Conservation (phyloP, 148 eudicot species). For the Diospyros lotus region DNA sequence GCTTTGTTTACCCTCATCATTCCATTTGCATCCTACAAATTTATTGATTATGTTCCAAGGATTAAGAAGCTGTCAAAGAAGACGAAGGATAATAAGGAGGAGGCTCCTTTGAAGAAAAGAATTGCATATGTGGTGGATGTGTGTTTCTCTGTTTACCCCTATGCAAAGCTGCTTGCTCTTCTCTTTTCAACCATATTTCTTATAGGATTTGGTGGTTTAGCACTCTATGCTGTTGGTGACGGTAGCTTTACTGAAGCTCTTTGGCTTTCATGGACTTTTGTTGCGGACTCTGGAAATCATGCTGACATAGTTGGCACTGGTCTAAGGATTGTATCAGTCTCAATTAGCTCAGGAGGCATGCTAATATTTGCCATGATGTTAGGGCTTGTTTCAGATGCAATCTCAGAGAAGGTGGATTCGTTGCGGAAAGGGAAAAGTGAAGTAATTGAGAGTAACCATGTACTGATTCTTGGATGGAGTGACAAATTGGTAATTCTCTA, state of each 20-base stretch:
- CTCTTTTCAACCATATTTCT: slow-evolving; percentile 81
- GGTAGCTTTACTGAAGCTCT: slow-evolving; percentile 76
- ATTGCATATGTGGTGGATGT: slow-evolving; percentile 90
- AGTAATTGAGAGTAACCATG: slow-evolving; percentile 86
- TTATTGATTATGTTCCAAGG: slow-evolving; percentile 56
- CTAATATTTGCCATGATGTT: slow-evolving; percentile 97
- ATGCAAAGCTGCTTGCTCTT: slow-evolving; percentile 91
- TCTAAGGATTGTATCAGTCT: slow-evolving; percentile 81
- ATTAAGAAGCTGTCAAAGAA: slow-evolving; percentile 42
- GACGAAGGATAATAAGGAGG: slow-evolving; percentile 51
- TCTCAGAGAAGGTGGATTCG: slow-evolving; percentile 92
- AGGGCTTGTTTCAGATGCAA: slow-evolving; percentile 96
- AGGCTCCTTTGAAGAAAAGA: slow-evolving; percentile 76
- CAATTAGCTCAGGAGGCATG: slow-evolving; percentile 92
- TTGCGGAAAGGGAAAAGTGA: slow-evolving; percentile 94
- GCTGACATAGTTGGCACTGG: slow-evolving; percentile 85
- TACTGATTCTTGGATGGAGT: slow-evolving; percentile 94
- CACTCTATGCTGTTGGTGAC: slow-evolving; percentile 76
- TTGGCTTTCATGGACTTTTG: slow-evolving; percentile 94
- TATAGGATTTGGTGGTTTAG: slow-evolving; percentile 88
- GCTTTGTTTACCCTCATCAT: slow-evolving; percentile 53
- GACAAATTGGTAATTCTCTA: slow-evolving; percentile 70
- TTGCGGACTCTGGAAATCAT: slow-evolving; percentile 95
- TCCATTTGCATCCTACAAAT: slow-evolving; percentile 72
- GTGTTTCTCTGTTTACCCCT: slow-evolving; percentile 88